Conservation (phyloP, 768 basidiomycete species). For the Boletales sp. region DNA sequence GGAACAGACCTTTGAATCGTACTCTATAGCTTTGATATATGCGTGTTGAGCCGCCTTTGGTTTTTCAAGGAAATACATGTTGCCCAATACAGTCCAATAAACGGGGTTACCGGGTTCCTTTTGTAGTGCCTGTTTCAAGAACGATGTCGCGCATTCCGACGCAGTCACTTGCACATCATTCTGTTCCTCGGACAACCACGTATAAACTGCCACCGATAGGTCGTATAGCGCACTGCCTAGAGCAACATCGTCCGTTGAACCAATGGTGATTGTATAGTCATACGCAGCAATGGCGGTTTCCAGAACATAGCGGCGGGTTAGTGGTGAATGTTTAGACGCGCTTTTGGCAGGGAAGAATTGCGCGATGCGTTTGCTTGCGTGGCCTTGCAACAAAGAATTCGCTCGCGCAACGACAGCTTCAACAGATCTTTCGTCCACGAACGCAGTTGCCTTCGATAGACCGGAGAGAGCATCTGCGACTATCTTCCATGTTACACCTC, state of each 20-base stretch:
- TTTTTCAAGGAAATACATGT: conserved; percentile 61
- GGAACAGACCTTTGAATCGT: conserved; percentile 69
- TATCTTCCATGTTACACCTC: conserved; percentile 78
- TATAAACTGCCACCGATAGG: conserved; percentile 58
- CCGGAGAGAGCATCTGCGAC: conserved; percentile 73
- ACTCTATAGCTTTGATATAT: conserved; percentile 83
- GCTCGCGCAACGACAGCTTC: conserved; percentile 33
- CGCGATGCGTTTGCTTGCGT: conserved; percentile 40
- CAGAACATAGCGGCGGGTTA: conserved; percentile 38
- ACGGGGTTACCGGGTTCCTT: conserved; percentile 65
- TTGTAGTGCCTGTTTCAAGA: conserved; percentile 68
- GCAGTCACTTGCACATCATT: conserved; percentile 18
- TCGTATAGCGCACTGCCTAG: conserved; percentile 71
- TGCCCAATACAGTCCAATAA: conserved; percentile 84
- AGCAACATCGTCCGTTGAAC: conserved; percentile 45
- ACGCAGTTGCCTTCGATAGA: conserved; percentile 52
- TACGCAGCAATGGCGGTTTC: conserved; percentile 58
- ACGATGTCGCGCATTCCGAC: conserved; percentile 44
- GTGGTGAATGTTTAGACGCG: conserved; percentile 16
- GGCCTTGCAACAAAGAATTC: conserved; percentile 36
- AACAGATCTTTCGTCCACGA: conserved; percentile 42
- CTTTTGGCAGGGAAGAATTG: conserved; percentile 36
- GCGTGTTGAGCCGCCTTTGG: conserved; percentile 85
- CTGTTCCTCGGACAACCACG: conserved; percentile 38
- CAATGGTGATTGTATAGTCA: conserved; percentile 57